Evolutionary conservation across 495 filamentous ascomycete species (phyloP).

Genomic region (Ramalina intermedia): DNA sequence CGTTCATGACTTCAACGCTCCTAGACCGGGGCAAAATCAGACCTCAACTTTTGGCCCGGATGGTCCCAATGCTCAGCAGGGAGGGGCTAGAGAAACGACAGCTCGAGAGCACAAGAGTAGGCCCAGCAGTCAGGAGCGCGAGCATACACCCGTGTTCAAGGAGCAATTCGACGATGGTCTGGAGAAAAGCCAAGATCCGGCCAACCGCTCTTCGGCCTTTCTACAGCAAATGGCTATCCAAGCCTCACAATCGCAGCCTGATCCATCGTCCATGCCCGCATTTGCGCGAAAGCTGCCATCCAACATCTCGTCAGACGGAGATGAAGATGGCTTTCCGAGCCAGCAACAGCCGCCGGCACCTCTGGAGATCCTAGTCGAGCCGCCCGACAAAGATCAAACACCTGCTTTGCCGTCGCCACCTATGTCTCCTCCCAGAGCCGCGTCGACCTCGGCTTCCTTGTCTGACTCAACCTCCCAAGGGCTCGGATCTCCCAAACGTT

Average conservation of each 20-base stretch:
- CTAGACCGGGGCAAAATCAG: constrained; percentile 45
- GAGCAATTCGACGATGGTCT: constrained; percentile 54
- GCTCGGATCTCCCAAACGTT: constrained; percentile 47
- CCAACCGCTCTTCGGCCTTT: constrained; percentile 33
- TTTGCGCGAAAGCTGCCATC: constrained; percentile 38
- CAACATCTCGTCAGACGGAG: constrained; percentile 8
- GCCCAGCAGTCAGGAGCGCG: constrained; percentile 17
- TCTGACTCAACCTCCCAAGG: constrained; percentile 26
- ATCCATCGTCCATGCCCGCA: constrained; percentile 28
- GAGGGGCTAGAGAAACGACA: not conserved
- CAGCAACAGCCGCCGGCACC: constrained; percentile 15
- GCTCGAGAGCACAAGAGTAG: not conserved
- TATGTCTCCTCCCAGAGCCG: constrained; percentile 27
- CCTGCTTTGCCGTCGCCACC: constrained; percentile 20
- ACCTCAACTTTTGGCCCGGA: constrained; percentile 16
- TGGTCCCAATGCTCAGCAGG: not conserved
- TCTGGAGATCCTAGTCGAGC: constrained; percentile 21
- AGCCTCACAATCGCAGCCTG: constrained; percentile 20
- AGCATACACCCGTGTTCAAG: constrained; percentile 49
- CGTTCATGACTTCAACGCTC: constrained; percentile 84
- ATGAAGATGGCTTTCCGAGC: not conserved
- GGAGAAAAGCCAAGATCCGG: constrained; percentile 14
- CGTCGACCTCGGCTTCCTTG: constrained; percentile 32
- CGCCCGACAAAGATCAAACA: constrained; percentile 24
- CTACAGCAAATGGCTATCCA: constrained; percentile 25